Percentiles rank a stretch among this genome's conserved stretches.
phyloP scores from a whole-genome alignment of 108 stramenopile species.

The Licmophora abbreviata region DNA sequence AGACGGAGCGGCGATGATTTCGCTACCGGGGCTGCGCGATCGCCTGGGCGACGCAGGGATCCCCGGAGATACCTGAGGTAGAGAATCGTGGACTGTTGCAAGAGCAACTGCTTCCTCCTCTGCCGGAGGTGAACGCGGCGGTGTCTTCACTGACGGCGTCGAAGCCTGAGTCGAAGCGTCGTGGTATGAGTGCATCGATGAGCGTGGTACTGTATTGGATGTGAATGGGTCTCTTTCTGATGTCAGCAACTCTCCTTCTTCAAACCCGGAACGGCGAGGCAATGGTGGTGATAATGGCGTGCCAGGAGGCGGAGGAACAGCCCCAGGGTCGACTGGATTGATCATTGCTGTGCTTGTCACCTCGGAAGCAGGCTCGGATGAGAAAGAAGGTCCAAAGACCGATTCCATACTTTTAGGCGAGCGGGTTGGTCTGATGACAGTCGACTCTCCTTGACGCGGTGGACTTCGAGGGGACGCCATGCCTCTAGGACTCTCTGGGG shows the following conservation, averaged over 20 bases:
- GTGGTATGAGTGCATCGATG: slow-evolving; percentile 3
- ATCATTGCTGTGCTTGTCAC: background rate
- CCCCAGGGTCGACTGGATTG: slow-evolving; percentile 10
- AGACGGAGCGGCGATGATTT: too few relatives aligned
- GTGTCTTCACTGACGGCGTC: slow-evolving; percentile 6
- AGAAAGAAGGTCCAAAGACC: slow-evolving; percentile 40
- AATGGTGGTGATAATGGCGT: slow-evolving; percentile 14
- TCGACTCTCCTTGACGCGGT: background rate
- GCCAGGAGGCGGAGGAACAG: slow-evolving; percentile 15
- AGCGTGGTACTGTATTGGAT: slow-evolving; percentile 18
- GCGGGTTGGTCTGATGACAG: slow-evolving; percentile 1
- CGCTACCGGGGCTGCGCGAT: too few relatives aligned
- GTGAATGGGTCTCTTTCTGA: slow-evolving; percentile 1
- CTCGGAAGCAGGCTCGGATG: slow-evolving; percentile 21
- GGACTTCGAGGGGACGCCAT: slow-evolving; percentile 21
- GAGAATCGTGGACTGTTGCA: too few relatives aligned
- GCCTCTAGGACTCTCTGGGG: background rate
- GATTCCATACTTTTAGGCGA: slow-evolving; percentile 38
- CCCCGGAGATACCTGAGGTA: too few relatives aligned
- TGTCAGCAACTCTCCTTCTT: slow-evolving; percentile 8
- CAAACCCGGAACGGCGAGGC: slow-evolving; percentile 10
- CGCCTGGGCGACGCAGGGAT: slow-evolving; percentile 10
- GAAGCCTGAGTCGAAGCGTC: background rate
- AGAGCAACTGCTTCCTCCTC: too few relatives aligned
- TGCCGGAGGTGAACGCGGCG: slow-evolving; percentile 1